These are phyloP conservation scores for Pseudogymnoascus sp. DNA, from an alignment of 2,329 filamentous ascomycete species.

Conservation along the genomic window DNA sequence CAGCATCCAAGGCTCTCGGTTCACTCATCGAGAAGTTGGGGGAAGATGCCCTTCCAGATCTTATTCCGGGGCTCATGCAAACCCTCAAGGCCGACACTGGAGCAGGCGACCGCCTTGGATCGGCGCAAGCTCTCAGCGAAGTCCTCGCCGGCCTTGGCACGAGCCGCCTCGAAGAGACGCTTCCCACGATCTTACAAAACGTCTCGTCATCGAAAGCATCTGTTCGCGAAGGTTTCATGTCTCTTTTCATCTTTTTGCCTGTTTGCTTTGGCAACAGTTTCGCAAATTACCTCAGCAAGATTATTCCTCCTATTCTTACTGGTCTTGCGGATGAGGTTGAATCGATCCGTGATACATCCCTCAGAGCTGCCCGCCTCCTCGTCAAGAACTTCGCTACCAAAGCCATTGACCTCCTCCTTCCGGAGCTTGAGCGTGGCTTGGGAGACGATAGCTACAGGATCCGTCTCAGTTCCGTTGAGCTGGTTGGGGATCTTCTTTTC, in stretches of 20 bases:
- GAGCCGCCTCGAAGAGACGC: slow-evolving; percentile 82
- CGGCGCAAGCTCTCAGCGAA: slow-evolving; percentile 91
- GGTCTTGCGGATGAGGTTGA: slow-evolving; percentile 94
- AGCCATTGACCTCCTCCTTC: slow-evolving; percentile 86
- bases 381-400: slow-evolving; percentile 98
- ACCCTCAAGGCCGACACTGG: slow-evolving; percentile 96
- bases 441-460: slow-evolving; percentile 98
- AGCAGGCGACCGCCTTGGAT: slow-evolving; percentile 90
- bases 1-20: slow-evolving; percentile 88
- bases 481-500: slow-evolving; percentile 94
- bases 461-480: slow-evolving; percentile 92
- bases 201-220: slow-evolving; percentile 83
- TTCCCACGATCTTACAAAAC: slow-evolving; percentile 94
- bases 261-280: slow-evolving; percentile 99
- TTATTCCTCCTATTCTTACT: slow-evolving; percentile 89
- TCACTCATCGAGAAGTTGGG: slow-evolving; percentile 97
- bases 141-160: slow-evolving; percentile 93
- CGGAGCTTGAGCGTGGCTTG: slow-evolving; percentile 89
- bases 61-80: slow-evolving; percentile 95
- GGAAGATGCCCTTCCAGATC: slow-evolving; percentile 91
- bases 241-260: slow-evolving; percentile 96
- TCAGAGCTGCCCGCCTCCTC: slow-evolving; percentile 83
- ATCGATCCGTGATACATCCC: slow-evolving; percentile 91
- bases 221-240: slow-evolving; percentile 98
- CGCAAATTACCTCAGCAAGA: slow-evolving; percentile 85